Base-by-base conservation (phyloP, 2,329 filamentous ascomycete genomes). In the Microdochium trichocladiopsis region DNA sequence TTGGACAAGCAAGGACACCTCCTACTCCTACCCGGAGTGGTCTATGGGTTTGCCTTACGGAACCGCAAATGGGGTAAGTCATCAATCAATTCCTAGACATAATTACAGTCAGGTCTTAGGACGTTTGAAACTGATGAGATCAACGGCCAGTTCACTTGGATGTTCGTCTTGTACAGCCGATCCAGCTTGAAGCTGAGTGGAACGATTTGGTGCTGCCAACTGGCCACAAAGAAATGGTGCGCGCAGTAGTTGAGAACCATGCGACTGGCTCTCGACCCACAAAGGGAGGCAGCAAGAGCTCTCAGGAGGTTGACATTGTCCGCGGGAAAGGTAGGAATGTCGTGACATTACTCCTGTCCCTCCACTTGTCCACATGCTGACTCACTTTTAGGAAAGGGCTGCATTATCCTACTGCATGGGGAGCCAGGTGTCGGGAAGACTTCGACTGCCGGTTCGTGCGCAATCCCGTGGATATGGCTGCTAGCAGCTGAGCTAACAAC, bases 191-290 rank as follows among this genome's bases (percentile, higher is more conserved):
- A 18, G 36, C 36, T 18, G 36, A 41, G n/a, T 41, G 36, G 36
- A 18, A 41, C n/a, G 36, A 41, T 16, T 18, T 74, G 1, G 64
- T 67, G 16, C 71, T 73, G 51, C 62, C 69, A 47, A 55, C 59
- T n/a, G 68, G 70, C 18, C 69, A 73, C 58, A 72, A 72, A 57
- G 66, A 70, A 22, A 68, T 72, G 11, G 69, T 73, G 0, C 67
- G 67, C 0, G 66, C 66, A 0, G 58, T 73, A 1, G 71, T 73
- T 23, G 45, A 23, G 45, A 25, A 23, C 11, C 45, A 47, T 18
- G 36, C 36, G n/a, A 41, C 36, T 14, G 36, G 36, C 11, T 41
- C 36, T 18, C 36, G 36, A 16, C n/a, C 36, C 5, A 18, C 36
- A 6, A 41, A 41, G 9, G 36, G 36, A 14, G 36, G 36, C 36